phyloP scores from a whole-genome alignment of 1,284 basidiomycete genomes.

The Heterobasidion irregulare region DNA sequence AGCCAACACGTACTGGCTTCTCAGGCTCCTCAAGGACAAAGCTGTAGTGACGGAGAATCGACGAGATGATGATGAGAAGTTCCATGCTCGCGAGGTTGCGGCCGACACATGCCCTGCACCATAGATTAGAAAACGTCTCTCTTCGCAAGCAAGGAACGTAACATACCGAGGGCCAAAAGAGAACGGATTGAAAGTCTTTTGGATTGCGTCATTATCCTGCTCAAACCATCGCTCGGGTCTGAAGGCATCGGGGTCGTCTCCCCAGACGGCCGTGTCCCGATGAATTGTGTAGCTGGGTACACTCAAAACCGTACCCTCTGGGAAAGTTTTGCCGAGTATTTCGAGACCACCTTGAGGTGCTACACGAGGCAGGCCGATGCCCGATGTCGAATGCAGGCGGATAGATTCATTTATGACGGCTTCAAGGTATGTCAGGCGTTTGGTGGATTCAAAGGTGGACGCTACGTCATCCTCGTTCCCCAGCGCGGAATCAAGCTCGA shows the following conservation, averaged over 20 bases:
- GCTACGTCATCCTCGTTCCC: constrained; percentile 48
- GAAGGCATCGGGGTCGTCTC: constrained; percentile 69
- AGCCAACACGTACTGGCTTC: constrained; percentile 37
- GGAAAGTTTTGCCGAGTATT: constrained; percentile 54
- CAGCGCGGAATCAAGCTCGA: constrained; percentile 74
- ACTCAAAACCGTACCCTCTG: constrained; percentile 62
- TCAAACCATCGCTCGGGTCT: constrained; percentile 81
- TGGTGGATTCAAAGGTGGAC: constrained; percentile 52
- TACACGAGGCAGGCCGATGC: constrained; percentile 76
- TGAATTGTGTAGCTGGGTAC: constrained; percentile 79
- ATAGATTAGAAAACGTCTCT: neutral
- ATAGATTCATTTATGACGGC: constrained; percentile 81
- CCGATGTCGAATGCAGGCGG: constrained; percentile 74
- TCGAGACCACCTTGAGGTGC: constrained; percentile 64
- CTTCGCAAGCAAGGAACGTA: constrained; percentile 1
- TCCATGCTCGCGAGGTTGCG: constrained; percentile 73
- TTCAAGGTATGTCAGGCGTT: constrained; percentile 67
- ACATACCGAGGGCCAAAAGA: constrained; percentile 52
- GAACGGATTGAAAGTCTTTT: constrained; percentile 72
- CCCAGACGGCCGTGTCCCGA: constrained; percentile 64
- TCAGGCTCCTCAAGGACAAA: constrained; percentile 54
- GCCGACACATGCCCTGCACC: constrained; percentile 58
- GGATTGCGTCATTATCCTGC: constrained; percentile 44
- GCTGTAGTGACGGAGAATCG: constrained; percentile 65
- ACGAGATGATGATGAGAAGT: constrained; percentile 64